Base-by-base conservation (phyloP, 306 rosid genomes). In the Pyrus betulifolia region DNA sequence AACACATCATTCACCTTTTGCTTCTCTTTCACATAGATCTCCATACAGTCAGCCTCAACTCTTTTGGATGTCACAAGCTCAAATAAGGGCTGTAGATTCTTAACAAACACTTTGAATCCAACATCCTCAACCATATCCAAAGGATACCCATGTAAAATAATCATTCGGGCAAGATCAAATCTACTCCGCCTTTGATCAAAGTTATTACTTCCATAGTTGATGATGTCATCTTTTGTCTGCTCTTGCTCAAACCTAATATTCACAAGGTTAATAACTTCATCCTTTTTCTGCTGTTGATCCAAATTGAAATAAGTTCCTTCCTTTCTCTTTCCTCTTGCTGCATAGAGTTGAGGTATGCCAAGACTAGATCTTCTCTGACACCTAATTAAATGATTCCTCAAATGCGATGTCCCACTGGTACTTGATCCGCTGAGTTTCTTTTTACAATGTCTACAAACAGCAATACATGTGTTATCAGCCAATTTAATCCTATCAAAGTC, bases 341-440 rank as follows among this genome's bases (percentile, higher is more conserved):
- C 23, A 79, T 83, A 81, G 67, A 83, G 86, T 54, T 88, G 97
- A 80, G 91, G 74, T 75, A 90, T 63, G 68, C 93, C 93, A 86
- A 89, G 86, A 78, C 77, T 80, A 69, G 93, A 80, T 82, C 97
- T 87, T 85, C 96, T 91, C 83, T 93, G 98, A 78, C 99, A 96
- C 88, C 99, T 86, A 76, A 89, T 85, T 67, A 96, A 89, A 84
- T 96, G 99, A 82, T 96, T 96, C 84, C 99, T 89, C 81, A 96
- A 80, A 89, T 96, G 99, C n/a, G 99, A 96, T 67, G 98, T 96
- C 80, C 99, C 98, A 72, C 99, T 96, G 57, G 96, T 87, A 83
- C 99, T 96, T 71, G 99, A 96, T 74, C 99, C 99, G 67, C 99
- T 96, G 82, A 96, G 88, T 81, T 85, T 96, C 97, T 96, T 96